Percentiles rank a stretch among this genome's conserved stretches.
These are phyloP conservation scores for Talaromyces wortmannii DNA, from an alignment of 495 filamentous ascomycete species.

Conservation along the genomic window DNA sequence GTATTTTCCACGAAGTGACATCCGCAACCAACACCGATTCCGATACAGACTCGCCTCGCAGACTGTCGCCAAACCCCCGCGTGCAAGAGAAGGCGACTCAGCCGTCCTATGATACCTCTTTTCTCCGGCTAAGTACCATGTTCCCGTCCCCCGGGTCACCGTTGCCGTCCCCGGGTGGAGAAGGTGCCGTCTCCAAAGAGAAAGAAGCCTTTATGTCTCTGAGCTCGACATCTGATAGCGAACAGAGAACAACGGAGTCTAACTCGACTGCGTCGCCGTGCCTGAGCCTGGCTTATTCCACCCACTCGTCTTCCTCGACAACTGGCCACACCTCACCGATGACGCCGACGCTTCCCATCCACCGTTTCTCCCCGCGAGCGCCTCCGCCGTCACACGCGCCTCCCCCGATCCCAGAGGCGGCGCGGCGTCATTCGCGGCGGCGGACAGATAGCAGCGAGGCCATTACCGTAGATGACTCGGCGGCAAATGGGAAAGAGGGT, in stretches of 20 bases:
- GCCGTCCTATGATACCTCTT: constrained; percentile 29
- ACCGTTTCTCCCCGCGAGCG: constrained; percentile 38
- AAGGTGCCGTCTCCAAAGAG: constrained; percentile 22
- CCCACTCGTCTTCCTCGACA: constrained; percentile 27
- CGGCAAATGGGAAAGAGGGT: constrained; percentile 12
- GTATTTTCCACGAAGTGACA: constrained; percentile 51
- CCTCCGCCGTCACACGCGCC: constrained; percentile 31
- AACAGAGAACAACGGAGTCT: constrained; percentile 20
- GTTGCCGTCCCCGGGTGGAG: constrained; percentile 8
- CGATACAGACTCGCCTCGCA: neutral
- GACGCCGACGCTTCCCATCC: constrained; percentile 36
- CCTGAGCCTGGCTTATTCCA: constrained; percentile 29
- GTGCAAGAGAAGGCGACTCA: constrained; percentile 17
- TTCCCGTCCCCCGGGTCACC: constrained; percentile 9
- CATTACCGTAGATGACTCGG: constrained; percentile 23
- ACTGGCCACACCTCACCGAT: constrained; percentile 34
- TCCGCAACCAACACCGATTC: constrained; percentile 7
- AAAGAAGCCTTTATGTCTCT: constrained; percentile 20
- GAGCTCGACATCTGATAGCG: constrained; percentile 27
- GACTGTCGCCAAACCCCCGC: neutral
- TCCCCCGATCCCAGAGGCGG: constrained; percentile 27
- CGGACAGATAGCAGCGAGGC: constrained; percentile 40
- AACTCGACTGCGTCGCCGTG: constrained; percentile 22
- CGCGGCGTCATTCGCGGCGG: constrained; percentile 30
- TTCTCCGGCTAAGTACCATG: constrained; percentile 36